Evolutionary conservation across 73 alveolate genomes (phyloP), one percentile per base, ranked within the genome.

Genomic region (Paramecium tetraurelia): DNA sequence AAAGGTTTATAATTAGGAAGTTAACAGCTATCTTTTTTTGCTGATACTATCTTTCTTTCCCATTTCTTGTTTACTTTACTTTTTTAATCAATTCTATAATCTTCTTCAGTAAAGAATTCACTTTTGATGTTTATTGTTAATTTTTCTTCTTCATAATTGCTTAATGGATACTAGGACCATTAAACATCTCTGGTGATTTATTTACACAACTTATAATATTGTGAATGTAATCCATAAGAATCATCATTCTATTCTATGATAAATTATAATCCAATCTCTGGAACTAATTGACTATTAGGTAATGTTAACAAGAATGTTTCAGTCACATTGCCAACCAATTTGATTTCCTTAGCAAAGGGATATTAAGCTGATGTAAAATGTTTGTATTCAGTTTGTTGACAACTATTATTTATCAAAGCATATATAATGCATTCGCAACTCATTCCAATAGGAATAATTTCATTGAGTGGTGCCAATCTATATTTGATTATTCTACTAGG

Each of bases 91-190:
- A 89, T 53, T 44, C 75, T 12, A 21, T 70, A 89, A 71, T 89
- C 94, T 46, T 89, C 94, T 22, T 70, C 84, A 9, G 94, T 18
- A 85, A 70, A 89, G 36, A 89, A 89, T 70, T 89, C 94, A 44
- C 92, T 71, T 27, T 44, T 41, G 1, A 89, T 88, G 72, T 89
- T 89, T 4, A 89, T 50, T 53, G 48, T 21, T 6, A 41, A 44
- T 71, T 89, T 83, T 14, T 41, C 44, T 12, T 69, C 80, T 1
- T 70, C 58, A 10, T n/a, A n/a, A 71, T 43, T 83, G 71, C 16
- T 35, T 43, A 33, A 4, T 24, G 59, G 87, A 7, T 5, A 41
- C 14, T 69, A 41, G n/a, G 43, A 27, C 86, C 44, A 46, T 43
- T 71, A 24, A 14, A 43, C 7, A 44, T 18, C 53, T 41, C 83